Percentiles rank a stretch among this genome's conserved stretches.
phyloP scores from a whole-genome alignment of 1,284 basidiomycete species.

The Singerocomus rubriflavus region DNA sequence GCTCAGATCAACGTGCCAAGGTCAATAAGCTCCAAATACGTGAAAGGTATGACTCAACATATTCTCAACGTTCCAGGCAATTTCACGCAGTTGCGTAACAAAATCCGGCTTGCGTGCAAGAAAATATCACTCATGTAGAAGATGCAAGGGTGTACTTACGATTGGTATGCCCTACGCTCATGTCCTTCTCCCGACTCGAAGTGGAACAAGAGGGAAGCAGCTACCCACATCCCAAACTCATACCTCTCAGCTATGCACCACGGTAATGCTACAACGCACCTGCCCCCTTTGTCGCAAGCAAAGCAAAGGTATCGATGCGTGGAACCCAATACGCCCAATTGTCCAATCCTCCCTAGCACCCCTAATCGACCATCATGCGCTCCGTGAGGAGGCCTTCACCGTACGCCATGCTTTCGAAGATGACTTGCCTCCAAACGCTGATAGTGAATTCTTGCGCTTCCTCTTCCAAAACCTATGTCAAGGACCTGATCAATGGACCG shows the following conservation, averaged over 20 bases:
- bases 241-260: constrained; percentile 30
- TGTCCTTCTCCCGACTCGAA: constrained; percentile 7
- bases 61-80: background rate
- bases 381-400: constrained; percentile 80
- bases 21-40: constrained; percentile 21
- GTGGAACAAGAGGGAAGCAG: constrained; percentile 17
- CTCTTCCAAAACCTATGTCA: constrained; percentile 76
- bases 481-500: constrained; percentile 1
- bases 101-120: constrained; percentile 21
- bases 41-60: constrained; percentile 30
- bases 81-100: constrained; percentile 3
- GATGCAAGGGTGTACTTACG: constrained; percentile 33
- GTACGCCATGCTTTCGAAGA: constrained; percentile 89
- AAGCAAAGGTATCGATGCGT: constrained; percentile 28
- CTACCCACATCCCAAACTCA: constrained; percentile 19
- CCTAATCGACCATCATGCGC: constrained; percentile 68
- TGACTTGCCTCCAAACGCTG: constrained; percentile 82
- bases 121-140: constrained; percentile 30
- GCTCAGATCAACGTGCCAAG: constrained; percentile 24
- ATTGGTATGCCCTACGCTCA: constrained; percentile 21
- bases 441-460: constrained; percentile 76
- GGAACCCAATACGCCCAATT: constrained; percentile 16
- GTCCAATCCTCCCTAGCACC: constrained; percentile 10
- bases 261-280: constrained; percentile 40
- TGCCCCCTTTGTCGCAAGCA: constrained; percentile 33